phyloP scores from a whole-genome alignment of 441 rosid species.

The Bocquillonia castaneifolia region DNA sequence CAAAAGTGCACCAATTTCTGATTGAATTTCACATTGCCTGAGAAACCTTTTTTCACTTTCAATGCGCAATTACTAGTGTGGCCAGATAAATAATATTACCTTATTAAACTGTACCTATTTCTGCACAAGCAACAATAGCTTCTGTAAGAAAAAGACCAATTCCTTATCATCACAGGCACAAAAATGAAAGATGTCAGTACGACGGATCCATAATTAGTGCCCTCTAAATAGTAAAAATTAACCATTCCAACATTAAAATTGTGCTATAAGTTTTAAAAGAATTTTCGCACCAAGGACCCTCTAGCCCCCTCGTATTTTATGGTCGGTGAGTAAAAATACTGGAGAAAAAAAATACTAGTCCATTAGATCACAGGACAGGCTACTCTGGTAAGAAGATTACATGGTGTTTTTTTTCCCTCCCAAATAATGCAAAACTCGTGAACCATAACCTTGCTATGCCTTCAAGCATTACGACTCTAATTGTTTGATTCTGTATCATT shows the following conservation, averaged over 20 bases:
- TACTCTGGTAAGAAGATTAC: conserved; percentile 8
- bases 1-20: too few relatives aligned
- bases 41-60: too few relatives aligned
- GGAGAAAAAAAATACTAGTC: neutral
- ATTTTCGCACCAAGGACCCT: neutral
- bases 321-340: neutral
- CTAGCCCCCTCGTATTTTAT: conserved; percentile 7
- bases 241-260: neutral
- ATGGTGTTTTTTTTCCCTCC: conserved; percentile 4
- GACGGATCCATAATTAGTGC: too few relatives aligned
- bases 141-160: too few relatives aligned
- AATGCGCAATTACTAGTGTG: too few relatives aligned
- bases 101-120: too few relatives aligned
- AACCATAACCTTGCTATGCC: neutral
- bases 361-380: neutral
- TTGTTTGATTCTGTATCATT: conserved; percentile 29
- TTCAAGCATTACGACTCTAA: conserved; percentile 36
- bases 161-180: too few relatives aligned
- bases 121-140: too few relatives aligned
- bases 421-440: conserved; percentile 1
- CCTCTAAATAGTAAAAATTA: too few relatives aligned
- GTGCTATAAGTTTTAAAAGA: neutral
- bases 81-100: too few relatives aligned
- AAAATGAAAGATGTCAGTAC: too few relatives aligned
- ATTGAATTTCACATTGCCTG: too few relatives aligned